Base-by-base conservation (phyloP, 345 rosid species). In the Corchorus capsularis region DNA sequence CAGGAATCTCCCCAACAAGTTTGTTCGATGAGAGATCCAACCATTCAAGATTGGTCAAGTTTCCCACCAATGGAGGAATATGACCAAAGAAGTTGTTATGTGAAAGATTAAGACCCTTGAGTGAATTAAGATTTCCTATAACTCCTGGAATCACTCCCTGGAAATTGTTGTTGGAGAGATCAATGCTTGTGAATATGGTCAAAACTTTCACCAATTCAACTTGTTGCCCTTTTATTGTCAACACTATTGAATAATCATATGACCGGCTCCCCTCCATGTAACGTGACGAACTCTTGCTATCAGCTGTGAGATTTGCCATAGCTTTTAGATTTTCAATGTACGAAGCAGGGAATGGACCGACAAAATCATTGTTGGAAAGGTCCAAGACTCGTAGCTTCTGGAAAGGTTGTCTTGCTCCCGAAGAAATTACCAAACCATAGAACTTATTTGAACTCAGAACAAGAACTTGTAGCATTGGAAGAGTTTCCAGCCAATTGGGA, bases 321-420 rank as follows among this genome's bases (percentile, higher is more conserved):
- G 55, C 55, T 59, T 59, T 27, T 59, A 59, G 63, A 7, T 59
- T 59, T 59, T 59, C 63, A 59, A 50, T 59, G 63, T 59, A 82
- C 10, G 6, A 19, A 1, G 32, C 3, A 0, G 82, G 81, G 11
- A 82, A 55, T 2, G 64, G 49, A 22, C 90, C 89, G 1, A 6
- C 56, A n/a, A 86, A 83, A 7, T 6, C 37, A 52, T 81, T 85
- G 50, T 4, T 11, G 8, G 85, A 83, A 43, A 81, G 22, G 49
- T 82, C 80, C 0, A 84, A 27, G 15, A 84, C 70, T 22, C 68
- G 50, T 57, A 86, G 8, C 49, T 72, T 77, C 5, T 69, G 39
- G 35, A 87, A 79, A 1, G 76, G 57, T 39, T 4, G 0, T 1
- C 34, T 63, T 7, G 39, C 5, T 3, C 0, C 17, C 0, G 57